Evolutionary conservation across 345 rosid species (phyloP).

Genomic region (Eucalyptus cladocalyx): DNA sequence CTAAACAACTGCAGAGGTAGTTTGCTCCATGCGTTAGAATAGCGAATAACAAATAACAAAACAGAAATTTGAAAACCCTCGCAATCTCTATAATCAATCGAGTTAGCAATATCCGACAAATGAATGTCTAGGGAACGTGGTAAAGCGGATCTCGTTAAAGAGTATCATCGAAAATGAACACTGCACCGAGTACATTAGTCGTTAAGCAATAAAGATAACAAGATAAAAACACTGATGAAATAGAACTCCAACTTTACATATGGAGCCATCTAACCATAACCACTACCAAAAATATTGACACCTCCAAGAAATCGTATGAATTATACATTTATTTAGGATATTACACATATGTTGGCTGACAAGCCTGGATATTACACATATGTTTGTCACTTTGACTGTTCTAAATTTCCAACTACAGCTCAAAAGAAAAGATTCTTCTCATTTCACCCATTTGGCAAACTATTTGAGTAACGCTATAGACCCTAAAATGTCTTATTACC

Average conservation of each 20-base stretch:
- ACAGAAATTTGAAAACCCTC: not conserved
- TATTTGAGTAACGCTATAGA: no score
- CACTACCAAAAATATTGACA: not conserved
- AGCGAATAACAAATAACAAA: not conserved
- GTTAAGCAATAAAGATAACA: not conserved
- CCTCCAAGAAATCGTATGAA: not conserved
- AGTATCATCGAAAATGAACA: not conserved
- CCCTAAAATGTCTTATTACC: no score
- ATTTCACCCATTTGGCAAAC: not conserved
- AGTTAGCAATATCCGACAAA: no score
- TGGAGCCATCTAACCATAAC: not conserved
- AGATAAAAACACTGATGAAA: not conserved
- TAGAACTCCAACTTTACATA: not conserved
- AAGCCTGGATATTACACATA: no score
- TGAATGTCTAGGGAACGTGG: not conserved
- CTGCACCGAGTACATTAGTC: not conserved
- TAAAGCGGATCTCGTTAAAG: not conserved
- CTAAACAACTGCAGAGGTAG: not conserved
- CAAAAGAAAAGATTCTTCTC: not conserved
- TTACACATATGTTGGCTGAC: not conserved
- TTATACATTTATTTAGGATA: not conserved
- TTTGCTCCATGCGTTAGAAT: not conserved
- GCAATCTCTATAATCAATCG: not conserved
- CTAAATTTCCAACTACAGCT: not conserved
- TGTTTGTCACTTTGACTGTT: not conserved